Base-by-base conservation (phyloP, 306 rosid species). In the Acacia confusa region DNA sequence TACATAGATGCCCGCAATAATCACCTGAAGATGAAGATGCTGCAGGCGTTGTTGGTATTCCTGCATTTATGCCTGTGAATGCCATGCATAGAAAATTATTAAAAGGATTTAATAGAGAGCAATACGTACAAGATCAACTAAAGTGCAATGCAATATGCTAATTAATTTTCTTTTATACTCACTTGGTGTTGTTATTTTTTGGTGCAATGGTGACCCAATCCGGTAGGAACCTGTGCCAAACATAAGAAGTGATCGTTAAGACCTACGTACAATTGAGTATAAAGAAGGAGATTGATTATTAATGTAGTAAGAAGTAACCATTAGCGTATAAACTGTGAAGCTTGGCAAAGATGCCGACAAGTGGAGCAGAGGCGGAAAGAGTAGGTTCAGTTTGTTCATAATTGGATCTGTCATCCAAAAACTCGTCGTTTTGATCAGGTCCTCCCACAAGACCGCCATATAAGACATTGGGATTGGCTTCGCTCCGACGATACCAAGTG, bases 381-480 rank as follows among this genome's bases (percentile, higher is more conserved):
- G 98, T 91, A 14, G 98, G 97, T 83, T 94, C 98, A 41, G 97
- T 89, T 76, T 91, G 92, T 82, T 94, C 98, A 81, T 94, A 94
- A 50, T 85, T 86, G 74, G 97, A 88, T 66, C 97, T 87, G 14
- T 94, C 97, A 68, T 94, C 94, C 0, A 80, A 68, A 81, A 86
- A 94, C 28, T 50, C 65, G 60, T 94, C 98, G 75, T 90, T 86
- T 70, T 72, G 34, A 79, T 87, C 90, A 1, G 98, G 98, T 9
- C 98, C 98, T 34, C 98, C 98, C 45, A 94, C 97, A 66, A 94
- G 91, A 44, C 87, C 97, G 24, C 98, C 98, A 20, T 40, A 48
- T 38, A 92, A 52, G 84, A 88, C 83, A 74, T 94, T 94, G 19
- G 98, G 98, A 76, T 94, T 85, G 15, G 87, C 81, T 73, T 83